Evolutionary conservation across 345 rosid genomes (phyloP).

Genomic region (Isatis tinctoria): DNA sequence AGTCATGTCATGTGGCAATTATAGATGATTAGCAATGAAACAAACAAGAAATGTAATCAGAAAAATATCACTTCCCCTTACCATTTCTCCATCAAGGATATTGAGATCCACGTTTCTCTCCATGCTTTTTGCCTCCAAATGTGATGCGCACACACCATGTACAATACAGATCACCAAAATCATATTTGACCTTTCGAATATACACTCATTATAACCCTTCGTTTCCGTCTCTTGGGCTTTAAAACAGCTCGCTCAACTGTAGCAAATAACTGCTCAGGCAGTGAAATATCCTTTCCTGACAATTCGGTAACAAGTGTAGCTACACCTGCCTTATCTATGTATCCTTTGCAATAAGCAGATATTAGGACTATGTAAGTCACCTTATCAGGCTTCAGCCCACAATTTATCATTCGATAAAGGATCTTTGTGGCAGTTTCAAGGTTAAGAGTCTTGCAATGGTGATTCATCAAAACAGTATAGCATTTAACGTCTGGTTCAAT

Average conservation of each 20-base stretch:
- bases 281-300: conserved; percentile 35
- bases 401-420: conserved; percentile 45
- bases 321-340: conserved; percentile 34
- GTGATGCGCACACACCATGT: not conserved
- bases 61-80: conserved; percentile 34
- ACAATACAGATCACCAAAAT: not conserved
- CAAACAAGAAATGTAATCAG: conserved; percentile 3
- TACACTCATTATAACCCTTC: not conserved
- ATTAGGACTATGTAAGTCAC: conserved; percentile 56
- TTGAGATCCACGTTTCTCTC: conserved; percentile 7
- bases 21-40: conserved; percentile 11
- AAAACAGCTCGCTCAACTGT: conserved; percentile 20
- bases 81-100: conserved; percentile 66
- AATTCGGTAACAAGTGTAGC: conserved; percentile 38
- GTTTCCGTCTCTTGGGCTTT: conserved; percentile 19
- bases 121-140: not conserved
- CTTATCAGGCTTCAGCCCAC: conserved; percentile 59
- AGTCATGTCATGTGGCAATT: conserved; percentile 51
- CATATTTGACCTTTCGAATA: not conserved
- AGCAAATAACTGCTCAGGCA: conserved; percentile 17
- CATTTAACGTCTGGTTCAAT: conserved; percentile 47
- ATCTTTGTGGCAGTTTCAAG: conserved; percentile 38
- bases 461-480: conserved; percentile 62
- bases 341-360: conserved; percentile 40
- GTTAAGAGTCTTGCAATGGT: conserved; percentile 46